Base-by-base conservation (phyloP, 129 eudicot species). In the Mikania micrantha region DNA sequence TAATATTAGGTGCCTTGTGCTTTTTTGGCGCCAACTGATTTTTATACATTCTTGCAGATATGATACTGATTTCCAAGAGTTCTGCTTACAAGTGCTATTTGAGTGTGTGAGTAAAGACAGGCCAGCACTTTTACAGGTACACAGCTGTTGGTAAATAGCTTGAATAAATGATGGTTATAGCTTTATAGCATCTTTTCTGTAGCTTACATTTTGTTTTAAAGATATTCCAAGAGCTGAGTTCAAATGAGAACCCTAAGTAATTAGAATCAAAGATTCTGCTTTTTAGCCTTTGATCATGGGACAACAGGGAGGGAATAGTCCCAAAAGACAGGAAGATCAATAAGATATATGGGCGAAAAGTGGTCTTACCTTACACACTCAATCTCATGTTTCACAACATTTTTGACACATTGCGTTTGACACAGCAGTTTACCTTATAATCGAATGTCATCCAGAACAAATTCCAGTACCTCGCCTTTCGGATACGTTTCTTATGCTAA, bases 101-200 rank as follows among this genome's bases (percentile, higher is more conserved):
- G 99, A 89, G 85, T 93, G 99, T 72, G 96, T 93, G 59, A 93
- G 96, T 78, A 93, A 93, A 78, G 99, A 93, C 74, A 86, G 95
- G 49, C 96, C 99, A 42, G 90, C 96, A 32, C 82, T 93, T 78
- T 78, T 93, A 64, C 98, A 92, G 97, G 97, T 87, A 76, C 34
- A 19, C 27, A 20, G 57, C 40, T 52, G 22, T 52, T 47, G 29
- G 25, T 47, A 45, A 19, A 60, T 3, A 40, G 47, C 62, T 24
- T 48, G 58, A 35, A 29, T 44, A 10, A 3, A 47, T n/a, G 66
- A 61, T 19, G 24, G 20, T 42, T 29, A 58, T 13, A 25, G 21
- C 59, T 70, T 70, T 70, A 70, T 22, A 28, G 24, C 42, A 57
- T 10, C 5, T 69, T 53, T n/a, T 57, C 29, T 60, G 17, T 32